Evolutionary conservation across 139 green algal species (phyloP).

Genomic region (Chlamydomonas sp.): DNA sequence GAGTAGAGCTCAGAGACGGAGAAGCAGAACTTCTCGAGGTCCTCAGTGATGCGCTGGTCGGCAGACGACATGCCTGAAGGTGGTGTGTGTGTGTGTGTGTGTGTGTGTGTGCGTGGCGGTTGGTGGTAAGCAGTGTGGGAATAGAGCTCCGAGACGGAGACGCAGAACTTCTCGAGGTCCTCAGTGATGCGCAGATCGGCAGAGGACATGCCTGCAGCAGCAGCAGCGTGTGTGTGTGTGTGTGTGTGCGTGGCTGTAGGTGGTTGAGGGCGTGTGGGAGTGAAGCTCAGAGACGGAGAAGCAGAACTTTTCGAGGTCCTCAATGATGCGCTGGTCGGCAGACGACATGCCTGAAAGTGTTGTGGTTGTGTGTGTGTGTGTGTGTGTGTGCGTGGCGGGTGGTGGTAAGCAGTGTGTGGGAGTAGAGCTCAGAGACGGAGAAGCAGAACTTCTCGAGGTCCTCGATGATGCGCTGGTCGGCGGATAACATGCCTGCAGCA

Average conservation of each 20-base stretch:
- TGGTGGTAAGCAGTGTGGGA: too few species aligned
- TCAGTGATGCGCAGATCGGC: slow-evolving; percentile 90
- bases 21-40: slow-evolving; percentile 89
- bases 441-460: slow-evolving; percentile 91
- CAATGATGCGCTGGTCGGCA: slow-evolving; percentile 87
- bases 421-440: slow-evolving; percentile 75
- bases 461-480: slow-evolving; percentile 89
- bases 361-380: too few species aligned
- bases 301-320: slow-evolving; percentile 93
- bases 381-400: too few species aligned
- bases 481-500: slow-evolving; percentile 74
- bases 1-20: slow-evolving; percentile 73
- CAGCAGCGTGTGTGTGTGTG: too few species aligned
- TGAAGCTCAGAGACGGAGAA: slow-evolving; percentile 76
- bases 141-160: slow-evolving; percentile 75
- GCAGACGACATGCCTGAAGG: slow-evolving; percentile 68
- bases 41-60: slow-evolving; percentile 90
- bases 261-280: too few species aligned
- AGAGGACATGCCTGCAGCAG: slow-evolving; percentile 65
- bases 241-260: too few species aligned
- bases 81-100: too few species aligned
- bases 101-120: too few species aligned
- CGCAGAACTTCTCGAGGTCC: slow-evolving; percentile 91
- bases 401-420: not conserved
- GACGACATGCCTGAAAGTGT: slow-evolving; percentile 65